These are phyloP conservation scores for Psilocybe subaeruginosa DNA, from an alignment of 768 basidiomycete genomes.

Conservation along the genomic window DNA sequence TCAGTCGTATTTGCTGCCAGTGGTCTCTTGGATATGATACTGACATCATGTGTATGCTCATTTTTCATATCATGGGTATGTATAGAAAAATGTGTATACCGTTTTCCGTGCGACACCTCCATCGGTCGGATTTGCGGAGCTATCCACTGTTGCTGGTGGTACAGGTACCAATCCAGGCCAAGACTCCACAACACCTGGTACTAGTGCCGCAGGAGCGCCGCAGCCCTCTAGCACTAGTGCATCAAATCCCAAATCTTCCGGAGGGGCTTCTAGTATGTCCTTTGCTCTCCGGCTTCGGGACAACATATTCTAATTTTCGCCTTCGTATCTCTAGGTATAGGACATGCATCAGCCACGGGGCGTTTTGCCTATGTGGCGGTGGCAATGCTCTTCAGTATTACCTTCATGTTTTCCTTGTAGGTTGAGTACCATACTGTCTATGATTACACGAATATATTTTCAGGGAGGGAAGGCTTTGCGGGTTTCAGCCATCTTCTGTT, in stretches of 20 bases:
- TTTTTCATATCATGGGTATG: background rate
- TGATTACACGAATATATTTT: too few species aligned
- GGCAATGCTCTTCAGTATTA: too few species aligned
- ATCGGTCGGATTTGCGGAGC: conserved; percentile 54
- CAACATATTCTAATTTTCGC: background rate
- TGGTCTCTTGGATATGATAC: too few species aligned
- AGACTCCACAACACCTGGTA: background rate
- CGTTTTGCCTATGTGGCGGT: background rate
- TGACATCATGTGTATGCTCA: too few species aligned
- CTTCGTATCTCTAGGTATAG: background rate
- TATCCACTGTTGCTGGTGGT: conserved; percentile 44
- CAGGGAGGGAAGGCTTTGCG: too few species aligned
- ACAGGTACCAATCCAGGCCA: background rate
- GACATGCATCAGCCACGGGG: background rate
- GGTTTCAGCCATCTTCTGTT: too few species aligned
- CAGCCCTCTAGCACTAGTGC: background rate
- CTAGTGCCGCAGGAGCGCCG: background rate
- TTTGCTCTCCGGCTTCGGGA: background rate
- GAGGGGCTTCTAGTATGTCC: background rate
- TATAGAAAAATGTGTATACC: conserved; percentile 57
- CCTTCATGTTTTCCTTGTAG: too few species aligned
- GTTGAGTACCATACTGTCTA: too few species aligned
- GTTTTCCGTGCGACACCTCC: conserved; percentile 48
- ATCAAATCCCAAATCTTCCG: background rate
- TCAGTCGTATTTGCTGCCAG: conserved; percentile 30